Evolutionary conservation across 2,329 filamentous ascomycete species (phyloP), one percentile per base, ranked within the genome.

Genomic region (Colletotrichum sojae): DNA sequence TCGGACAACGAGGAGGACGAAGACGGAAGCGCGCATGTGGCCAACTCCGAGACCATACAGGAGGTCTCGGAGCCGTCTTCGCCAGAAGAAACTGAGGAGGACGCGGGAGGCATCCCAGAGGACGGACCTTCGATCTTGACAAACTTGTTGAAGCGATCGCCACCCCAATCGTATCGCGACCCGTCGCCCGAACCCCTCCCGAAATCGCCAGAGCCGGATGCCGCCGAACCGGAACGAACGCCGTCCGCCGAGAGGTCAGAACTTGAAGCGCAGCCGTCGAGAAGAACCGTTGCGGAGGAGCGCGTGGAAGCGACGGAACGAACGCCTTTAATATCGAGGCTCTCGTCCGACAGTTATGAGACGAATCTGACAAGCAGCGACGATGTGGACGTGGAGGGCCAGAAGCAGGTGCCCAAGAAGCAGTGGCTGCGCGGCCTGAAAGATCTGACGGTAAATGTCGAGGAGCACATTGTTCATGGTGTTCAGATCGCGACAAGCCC

Each of bases 61-160:
- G 91, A 93, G 76, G 85, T 89, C 27, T 88, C 87, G 6, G 90
- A 92, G 75, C 84, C 86, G 6, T 80, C 83, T 10, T 86, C 86
- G 6, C 85, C 86, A 3, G 77, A 49, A 8, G 46, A 49, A 13
- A 15, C 40, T 18, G 46, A 75, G 18, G 78, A 75, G 71, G 78
- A 75, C 67, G 75, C 72, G 2, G 73, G 71, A 22, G 72, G 52
- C 12, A 68, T 72, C 16, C 65, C 73, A 4, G 67, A 74, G n/a
- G 78, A 78, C 18, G 80, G 81, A 0, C 81, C 81, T 1, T 86
- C 84, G 4, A 81, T 85, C 52, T 76, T 89, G 36, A 79, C 86
- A 6, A 86, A 80, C 69, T 83, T 89, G 74, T 78, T 89, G 58
- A 84, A 80, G 75, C 80, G 78, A 56, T 86, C 86, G 5, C 83